Conservation (phyloP, 1,284 basidiomycete genomes). For the Salmacisia buchloeana region DNA sequence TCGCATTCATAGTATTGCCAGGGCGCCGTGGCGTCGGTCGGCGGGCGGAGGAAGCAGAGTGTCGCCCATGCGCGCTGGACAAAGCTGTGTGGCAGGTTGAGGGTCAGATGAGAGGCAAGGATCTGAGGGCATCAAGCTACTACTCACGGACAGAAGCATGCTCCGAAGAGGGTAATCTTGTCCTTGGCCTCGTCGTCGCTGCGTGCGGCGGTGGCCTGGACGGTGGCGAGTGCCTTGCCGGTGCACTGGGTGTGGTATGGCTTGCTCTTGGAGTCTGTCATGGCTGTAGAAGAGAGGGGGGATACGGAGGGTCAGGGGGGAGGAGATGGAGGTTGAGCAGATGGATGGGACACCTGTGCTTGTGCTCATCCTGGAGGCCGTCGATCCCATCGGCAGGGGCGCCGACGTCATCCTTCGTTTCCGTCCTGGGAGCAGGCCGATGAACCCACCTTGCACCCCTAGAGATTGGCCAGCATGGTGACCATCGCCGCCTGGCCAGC, state of each 20-base stretch:
- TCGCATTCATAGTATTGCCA: conserved; percentile 63
- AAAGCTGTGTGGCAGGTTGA: conserved; percentile 17
- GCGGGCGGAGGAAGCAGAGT: conserved; percentile 54
- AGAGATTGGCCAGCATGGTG: no score
- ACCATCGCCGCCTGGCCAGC: no score
- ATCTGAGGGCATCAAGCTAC: neutral
- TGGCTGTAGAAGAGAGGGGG: neutral
- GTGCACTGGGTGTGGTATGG: conserved; percentile 54
- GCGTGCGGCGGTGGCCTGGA: conserved; percentile 54
- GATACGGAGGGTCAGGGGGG: neutral
- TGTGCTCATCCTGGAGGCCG: no score
- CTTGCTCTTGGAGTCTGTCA: neutral
- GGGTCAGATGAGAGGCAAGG: neutral
- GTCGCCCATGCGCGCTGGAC: conserved; percentile 67
- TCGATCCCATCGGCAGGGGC: no score
- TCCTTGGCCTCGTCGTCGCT: conserved; percentile 19
- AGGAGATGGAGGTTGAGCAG: no score
- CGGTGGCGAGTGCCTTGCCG: conserved; percentile 59
- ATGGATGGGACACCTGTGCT: no score
- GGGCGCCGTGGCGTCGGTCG: conserved; percentile 26
- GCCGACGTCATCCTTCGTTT: no score
- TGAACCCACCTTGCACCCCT: no score
- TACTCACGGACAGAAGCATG: conserved; percentile 65
- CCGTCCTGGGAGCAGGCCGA: no score
- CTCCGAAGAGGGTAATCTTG: conserved; percentile 59